phyloP scores from a whole-genome alignment of 2,329 filamentous ascomycete species.

The Aspergillus sp. region DNA sequence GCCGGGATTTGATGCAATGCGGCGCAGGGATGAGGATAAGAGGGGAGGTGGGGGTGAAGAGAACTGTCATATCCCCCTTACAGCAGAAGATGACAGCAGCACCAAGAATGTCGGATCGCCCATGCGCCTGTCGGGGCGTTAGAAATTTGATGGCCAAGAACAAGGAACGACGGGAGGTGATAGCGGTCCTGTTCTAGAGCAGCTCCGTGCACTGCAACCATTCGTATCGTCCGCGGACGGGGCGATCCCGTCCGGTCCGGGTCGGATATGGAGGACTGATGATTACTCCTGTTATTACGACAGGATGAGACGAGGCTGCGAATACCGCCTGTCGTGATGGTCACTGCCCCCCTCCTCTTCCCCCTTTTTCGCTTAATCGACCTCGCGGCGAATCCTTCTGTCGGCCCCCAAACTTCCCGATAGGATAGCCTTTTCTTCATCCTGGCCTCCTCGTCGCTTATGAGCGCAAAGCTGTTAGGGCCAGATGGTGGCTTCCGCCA shows the following conservation, averaged over 20 bases:
- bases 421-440: not conserved
- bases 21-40: too few relatives aligned
- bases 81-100: not conserved
- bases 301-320: not conserved
- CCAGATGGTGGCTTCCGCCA: not conserved
- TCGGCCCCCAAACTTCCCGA: not conserved
- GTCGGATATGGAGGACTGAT: not conserved
- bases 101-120: too few relatives aligned
- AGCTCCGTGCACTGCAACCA: constrained; percentile 1
- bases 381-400: too few relatives aligned
- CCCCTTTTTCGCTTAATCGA: not conserved
- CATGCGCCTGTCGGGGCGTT: too few relatives aligned
- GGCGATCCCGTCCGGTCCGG: constrained; percentile 9
- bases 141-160: too few relatives aligned
- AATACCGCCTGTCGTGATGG: not conserved
- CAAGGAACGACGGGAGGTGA: not conserved
- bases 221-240: constrained; percentile 3
- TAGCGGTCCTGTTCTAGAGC: not conserved
- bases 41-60: not conserved
- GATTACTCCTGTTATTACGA: not conserved
- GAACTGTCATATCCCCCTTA: not conserved
- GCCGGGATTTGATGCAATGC: too few relatives aligned
- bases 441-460: not conserved
- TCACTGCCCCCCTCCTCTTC: not conserved
- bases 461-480: not conserved